Evolutionary conservation across 2,329 filamentous ascomycete genomes (phyloP).

Genomic region (Penicillium sp.): DNA sequence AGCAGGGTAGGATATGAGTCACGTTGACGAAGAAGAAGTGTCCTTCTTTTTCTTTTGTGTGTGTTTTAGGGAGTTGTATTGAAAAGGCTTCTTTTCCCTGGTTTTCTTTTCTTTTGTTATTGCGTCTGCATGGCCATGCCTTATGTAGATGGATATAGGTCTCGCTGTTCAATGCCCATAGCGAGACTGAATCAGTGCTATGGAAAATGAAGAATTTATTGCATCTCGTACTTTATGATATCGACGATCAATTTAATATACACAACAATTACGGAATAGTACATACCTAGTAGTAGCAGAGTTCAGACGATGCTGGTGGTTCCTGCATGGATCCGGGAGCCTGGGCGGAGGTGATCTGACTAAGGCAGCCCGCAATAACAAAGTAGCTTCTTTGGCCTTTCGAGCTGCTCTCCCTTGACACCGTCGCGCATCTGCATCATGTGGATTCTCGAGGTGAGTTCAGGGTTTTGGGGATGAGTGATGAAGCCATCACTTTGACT

Average conservation of each 20-base stretch:
- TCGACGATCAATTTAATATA: background rate
- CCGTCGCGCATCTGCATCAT: conserved; percentile 15
- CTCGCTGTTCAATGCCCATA: conserved; percentile 21
- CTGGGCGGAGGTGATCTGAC: conserved; percentile 19
- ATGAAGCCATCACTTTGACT: background rate
- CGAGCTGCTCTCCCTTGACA: conserved; percentile 6
- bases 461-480: background rate
- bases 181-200: conserved; percentile 3
- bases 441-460: conserved; percentile 25
- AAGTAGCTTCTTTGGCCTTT: conserved; percentile 24
- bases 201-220: conserved; percentile 11
- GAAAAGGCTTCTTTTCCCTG: conserved; percentile 28
- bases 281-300: background rate
- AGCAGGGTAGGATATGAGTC: conserved; percentile 25
- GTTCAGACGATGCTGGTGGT: background rate
- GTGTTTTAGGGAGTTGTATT: conserved; percentile 37
- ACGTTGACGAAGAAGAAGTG: conserved; percentile 32
- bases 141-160: conserved; percentile 30
- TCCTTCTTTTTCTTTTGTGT: conserved; percentile 33
- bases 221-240: conserved; percentile 5
- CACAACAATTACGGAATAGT: background rate
- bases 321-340: conserved; percentile 2
- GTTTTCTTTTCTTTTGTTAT: conserved; percentile 16
- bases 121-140: conserved; percentile 23
- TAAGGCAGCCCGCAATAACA: conserved; percentile 28